Base-by-base conservation (phyloP, 805 yeast species). In the Gaillardinia entomophila region DNA sequence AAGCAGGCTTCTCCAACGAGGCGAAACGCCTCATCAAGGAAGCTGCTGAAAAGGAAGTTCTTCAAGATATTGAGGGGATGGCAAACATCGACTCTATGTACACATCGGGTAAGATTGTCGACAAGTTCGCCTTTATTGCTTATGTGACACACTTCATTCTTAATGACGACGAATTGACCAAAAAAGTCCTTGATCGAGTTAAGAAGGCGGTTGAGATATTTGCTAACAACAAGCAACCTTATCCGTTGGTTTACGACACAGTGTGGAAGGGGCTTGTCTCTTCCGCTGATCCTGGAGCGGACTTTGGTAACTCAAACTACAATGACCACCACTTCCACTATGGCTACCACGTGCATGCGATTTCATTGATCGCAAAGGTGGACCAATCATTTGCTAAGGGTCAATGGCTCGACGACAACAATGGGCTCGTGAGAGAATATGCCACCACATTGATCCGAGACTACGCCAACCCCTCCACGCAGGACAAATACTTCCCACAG, bases 101-200 rank as follows among this genome's bases (percentile, higher is more conserved):
- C 59, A 78, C 85, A 14, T 73, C 95, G 2, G 98, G 97, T 10
- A 90, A 92, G 54, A 70, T 77, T 17, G 62, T 89, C 31, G 96
- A 88, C 44, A 92, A 89, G 60, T 92, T 84, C 58, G 96, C 97
- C 0, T 82, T 83, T 68, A 72, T 92, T 32, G 66, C 87, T 11
- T 82, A 82, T 41, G 85, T 79, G 8, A 77, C 81, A 24, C 78
- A 82, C 34, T 78, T 68, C 40, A 68, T 90, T 13, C 55, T 90
- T 28, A 53, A 73, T 13, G 82, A 89, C 49, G 50, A 57, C 0
- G 53, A 49, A 1, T 57, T 82, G 34, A 71, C 92, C 1, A 44
- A 53, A 11, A 53, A 54, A 6, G 60, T 83, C 25, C 60, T 87
- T 27, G 69, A 71, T 1, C 69, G 71, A 35, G 53, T 89, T 42